Conservation (phyloP, 257 asterid species). For the Salvia hispanica region DNA sequence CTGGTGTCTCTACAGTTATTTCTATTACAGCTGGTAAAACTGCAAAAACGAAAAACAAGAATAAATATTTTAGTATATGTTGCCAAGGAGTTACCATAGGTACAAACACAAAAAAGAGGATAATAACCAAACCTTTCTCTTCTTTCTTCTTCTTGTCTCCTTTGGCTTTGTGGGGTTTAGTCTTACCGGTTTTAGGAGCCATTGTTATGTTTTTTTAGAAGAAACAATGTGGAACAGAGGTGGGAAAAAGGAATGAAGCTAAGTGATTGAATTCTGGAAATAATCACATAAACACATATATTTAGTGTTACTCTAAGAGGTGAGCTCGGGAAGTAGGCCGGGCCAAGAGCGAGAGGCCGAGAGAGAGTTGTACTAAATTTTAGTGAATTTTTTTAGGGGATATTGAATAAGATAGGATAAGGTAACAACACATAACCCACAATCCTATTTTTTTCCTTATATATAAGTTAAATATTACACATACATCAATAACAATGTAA, state of each 20-base stretch:
- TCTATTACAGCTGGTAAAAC: slow-evolving; percentile 69
- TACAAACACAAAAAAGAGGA: neutral
- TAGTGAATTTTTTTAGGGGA: slow-evolving; percentile 37
- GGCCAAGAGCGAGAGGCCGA: no score
- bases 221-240: no score
- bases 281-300: slow-evolving; percentile 34
- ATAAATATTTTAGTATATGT: no score
- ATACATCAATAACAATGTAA: slow-evolving; percentile 35
- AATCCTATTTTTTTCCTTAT: slow-evolving; percentile 15
- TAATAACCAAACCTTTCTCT: slow-evolving; percentile 61
- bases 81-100: neutral
- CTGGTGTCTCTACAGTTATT: slow-evolving; percentile 61
- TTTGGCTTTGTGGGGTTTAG: slow-evolving; percentile 59
- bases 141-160: slow-evolving; percentile 94
- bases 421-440: slow-evolving; percentile 53
- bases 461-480: neutral
- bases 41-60: slow-evolving; percentile 29
- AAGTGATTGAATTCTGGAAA: neutral
- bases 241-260: neutral
- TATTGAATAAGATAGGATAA: slow-evolving; percentile 59
- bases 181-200: slow-evolving; percentile 81
- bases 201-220: slow-evolving; percentile 27
- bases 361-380: no score
- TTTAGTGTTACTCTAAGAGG: slow-evolving; percentile 1
- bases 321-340: neutral